Base-by-base conservation (phyloP, 2,329 filamentous ascomycete genomes). In the Fusarium sp. region DNA sequence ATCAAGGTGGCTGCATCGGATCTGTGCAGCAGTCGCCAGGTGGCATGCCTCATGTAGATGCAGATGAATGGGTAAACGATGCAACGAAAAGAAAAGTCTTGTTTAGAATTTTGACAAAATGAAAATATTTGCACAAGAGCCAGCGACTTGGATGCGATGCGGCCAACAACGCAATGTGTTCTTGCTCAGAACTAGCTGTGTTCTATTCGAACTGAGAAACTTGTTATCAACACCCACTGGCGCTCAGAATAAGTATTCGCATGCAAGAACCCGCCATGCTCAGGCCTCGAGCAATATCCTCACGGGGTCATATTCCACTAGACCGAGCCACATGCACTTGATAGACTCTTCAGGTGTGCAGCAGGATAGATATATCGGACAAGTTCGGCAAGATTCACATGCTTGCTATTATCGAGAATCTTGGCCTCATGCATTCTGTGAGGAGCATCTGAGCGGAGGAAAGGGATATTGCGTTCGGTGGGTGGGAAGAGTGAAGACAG, bases 1-100 rank as follows among this genome's bases (percentile, higher is more conserved):
- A 80, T 91, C 75, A 88, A 88, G 76, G 78, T 92, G 15, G 88
- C 81, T 6, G 80, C 80, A 43, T 88, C 86, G 41, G 88, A 88
- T 47, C 73, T 91, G 66, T 88, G 88, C 70, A 90, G 85, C 68
- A 90, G 87, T 72, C 82, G 85, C 52, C 86, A 87, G 73, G 83
- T 89, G 60, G 88, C 88, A 1, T 92, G 89, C 70, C 75, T 91
- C 70, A 90, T 92, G 88, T 91, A 69, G 51, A 51, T 33, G n/a
- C 6, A 15, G 29, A 45, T 35, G 43, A 37, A 25, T 19, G 15
- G 37, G 49, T 48, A 42, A 42, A 55, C 6, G 53, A 65, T 37
- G 53, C n/a, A 44, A 58, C 10, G 61, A 63, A 53, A 43, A 35
- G 11, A 58, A 64, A 64, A 58, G 42, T 51, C 62, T 54, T 53